These are phyloP conservation scores for Juncus effusus DNA, from an alignment of 176 grass and related monocot species.

Conservation along the genomic window DNA sequence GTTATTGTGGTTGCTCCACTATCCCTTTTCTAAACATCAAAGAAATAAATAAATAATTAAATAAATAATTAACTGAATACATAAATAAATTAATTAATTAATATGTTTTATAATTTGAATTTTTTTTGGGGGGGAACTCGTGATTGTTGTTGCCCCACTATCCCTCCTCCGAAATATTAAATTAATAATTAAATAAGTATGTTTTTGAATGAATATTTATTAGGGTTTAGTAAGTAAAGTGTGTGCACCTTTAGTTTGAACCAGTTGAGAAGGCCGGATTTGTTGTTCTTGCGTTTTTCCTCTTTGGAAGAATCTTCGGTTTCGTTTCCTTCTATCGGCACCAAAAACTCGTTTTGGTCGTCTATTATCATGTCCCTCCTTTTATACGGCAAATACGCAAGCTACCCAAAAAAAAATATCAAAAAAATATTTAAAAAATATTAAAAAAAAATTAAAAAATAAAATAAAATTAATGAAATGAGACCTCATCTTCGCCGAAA, in stretches of 20 bases:
- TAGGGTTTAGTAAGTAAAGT: background rate
- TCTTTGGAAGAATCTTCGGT: slow-evolving; percentile 88
- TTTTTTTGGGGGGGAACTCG: too few species aligned
- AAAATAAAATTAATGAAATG: slow-evolving; percentile 28
- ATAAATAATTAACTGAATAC: background rate
- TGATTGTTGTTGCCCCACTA: too few species aligned
- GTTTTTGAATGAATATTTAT: too few species aligned
- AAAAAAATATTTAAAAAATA: slow-evolving; percentile 26
- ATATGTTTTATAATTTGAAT: too few species aligned
- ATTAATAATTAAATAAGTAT: too few species aligned
- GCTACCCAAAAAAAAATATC: slow-evolving; percentile 36
- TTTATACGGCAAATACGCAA: slow-evolving; percentile 93
- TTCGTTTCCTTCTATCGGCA: slow-evolving; percentile 72
- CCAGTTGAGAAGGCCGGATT: slow-evolving; percentile 90
- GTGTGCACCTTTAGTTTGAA: slow-evolving; percentile 82
- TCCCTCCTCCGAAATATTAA: too few species aligned
- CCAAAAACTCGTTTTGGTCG: slow-evolving; percentile 74
- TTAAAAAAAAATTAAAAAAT: slow-evolving; percentile 24
- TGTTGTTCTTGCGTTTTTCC: slow-evolving; percentile 71
- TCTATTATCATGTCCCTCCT: slow-evolving; percentile 90
- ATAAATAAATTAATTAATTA: too few species aligned
- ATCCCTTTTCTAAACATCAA: slow-evolving; percentile 46
- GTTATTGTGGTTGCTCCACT: slow-evolving; percentile 45
- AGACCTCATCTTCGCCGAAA: slow-evolving; percentile 99
- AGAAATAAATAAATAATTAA: background rate